These are phyloP conservation scores for Phytopythium litorale DNA, from an alignment of 352 stramenopile genomes.

Conservation along the genomic window DNA sequence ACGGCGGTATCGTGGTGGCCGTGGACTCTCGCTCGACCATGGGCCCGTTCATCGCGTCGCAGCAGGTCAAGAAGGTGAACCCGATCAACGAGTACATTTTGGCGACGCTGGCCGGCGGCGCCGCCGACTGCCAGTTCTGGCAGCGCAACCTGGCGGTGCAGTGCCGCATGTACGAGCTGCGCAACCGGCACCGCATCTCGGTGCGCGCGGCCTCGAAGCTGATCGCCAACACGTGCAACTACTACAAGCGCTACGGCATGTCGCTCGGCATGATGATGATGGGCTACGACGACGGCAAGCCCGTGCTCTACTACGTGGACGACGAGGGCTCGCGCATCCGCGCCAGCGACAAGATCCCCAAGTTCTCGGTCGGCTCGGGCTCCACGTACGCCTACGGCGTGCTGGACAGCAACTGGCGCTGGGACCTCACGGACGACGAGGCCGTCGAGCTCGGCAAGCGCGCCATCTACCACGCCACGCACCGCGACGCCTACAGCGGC, in stretches of 20 bases:
- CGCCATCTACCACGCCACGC: constrained; percentile 99
- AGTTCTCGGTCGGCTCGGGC: constrained; percentile 98
- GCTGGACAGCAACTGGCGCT: constrained; percentile 96
- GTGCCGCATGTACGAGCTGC: constrained; percentile 97
- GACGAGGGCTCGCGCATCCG: constrained; percentile 98
- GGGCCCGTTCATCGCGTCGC: constrained; percentile 98
- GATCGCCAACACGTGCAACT: constrained; percentile 98
- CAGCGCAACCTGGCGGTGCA: constrained; percentile 97
- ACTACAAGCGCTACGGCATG: constrained; percentile 91
- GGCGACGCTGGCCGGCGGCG: constrained; percentile 98
- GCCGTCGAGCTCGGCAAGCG: constrained; percentile 98
- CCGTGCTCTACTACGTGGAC: constrained; percentile 99
- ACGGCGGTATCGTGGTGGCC: constrained; percentile 97
- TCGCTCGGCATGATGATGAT: constrained; percentile 99
- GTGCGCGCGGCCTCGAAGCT: constrained; percentile 98
- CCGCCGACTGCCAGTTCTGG: constrained; percentile 99
- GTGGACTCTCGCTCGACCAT: constrained; percentile 99
- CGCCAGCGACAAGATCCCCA: constrained; percentile 91
- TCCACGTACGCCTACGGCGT: constrained; percentile 99
- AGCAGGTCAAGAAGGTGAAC: constrained; percentile 99
- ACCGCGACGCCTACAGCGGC: constrained; percentile 98
- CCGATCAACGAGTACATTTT: constrained; percentile 99
- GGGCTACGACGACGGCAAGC: constrained; percentile 97
- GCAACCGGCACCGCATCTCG: constrained; percentile 99
- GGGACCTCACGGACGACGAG: constrained; percentile 97